Percentiles rank a stretch among this genome's conserved stretches.
Evolutionary conservation across 2,329 filamentous ascomycete genomes (phyloP).

Genomic region (Pseudovirgaria hyperparasitica): DNA sequence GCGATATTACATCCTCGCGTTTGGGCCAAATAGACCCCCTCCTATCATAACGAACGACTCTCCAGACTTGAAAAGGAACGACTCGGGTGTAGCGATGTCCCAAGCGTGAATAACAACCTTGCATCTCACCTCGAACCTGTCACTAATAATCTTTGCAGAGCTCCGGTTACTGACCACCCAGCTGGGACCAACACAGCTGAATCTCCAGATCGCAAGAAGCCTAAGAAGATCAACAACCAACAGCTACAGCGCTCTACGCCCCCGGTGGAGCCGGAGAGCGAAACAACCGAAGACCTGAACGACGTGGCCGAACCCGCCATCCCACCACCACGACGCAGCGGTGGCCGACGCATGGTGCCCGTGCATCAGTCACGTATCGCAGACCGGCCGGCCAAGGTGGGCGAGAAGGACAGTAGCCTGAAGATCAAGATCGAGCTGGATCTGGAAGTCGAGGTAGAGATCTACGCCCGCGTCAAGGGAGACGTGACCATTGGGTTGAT

Average conservation of each 20-base stretch:
- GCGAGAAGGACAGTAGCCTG: slow-evolving; percentile 24
- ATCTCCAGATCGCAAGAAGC: slow-evolving; percentile 9
- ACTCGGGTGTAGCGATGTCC: slow-evolving; percentile 9
- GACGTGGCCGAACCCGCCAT: slow-evolving; percentile 29
- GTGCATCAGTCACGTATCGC: slow-evolving; percentile 27
- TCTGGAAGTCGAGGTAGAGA: slow-evolving; percentile 20
- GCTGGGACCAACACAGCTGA: slow-evolving; percentile 4
- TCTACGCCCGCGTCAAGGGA: slow-evolving; percentile 19
- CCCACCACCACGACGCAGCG: slow-evolving; percentile 5
- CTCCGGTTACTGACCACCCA: slow-evolving; percentile 5
- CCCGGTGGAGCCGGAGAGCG: slow-evolving; percentile 2
- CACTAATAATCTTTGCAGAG: slow-evolving; percentile 5
- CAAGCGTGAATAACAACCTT: slow-evolving; percentile 7
- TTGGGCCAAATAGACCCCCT: slow-evolving; percentile 1
- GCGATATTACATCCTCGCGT: no score
- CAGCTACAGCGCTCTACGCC: slow-evolving; percentile 3
- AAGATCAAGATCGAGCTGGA: slow-evolving; percentile 32
- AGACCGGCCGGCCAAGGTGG: slow-evolving; percentile 21
- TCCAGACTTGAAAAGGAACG: slow-evolving; percentile 4
- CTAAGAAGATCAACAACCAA: slow-evolving; percentile 6
- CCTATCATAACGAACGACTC: slow-evolving; percentile 4
- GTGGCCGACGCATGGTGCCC: slow-evolving; percentile 13
- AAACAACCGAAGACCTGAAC: slow-evolving; percentile 7
- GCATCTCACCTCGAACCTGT: slow-evolving; percentile 1
- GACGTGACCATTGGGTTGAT: slow-evolving; percentile 19